A percentile compares a stretch with the other conserved stretches of the same genome.
Evolutionary conservation across 1,139 yeast genomes (phyloP).

Genomic region (Candida sp.): DNA sequence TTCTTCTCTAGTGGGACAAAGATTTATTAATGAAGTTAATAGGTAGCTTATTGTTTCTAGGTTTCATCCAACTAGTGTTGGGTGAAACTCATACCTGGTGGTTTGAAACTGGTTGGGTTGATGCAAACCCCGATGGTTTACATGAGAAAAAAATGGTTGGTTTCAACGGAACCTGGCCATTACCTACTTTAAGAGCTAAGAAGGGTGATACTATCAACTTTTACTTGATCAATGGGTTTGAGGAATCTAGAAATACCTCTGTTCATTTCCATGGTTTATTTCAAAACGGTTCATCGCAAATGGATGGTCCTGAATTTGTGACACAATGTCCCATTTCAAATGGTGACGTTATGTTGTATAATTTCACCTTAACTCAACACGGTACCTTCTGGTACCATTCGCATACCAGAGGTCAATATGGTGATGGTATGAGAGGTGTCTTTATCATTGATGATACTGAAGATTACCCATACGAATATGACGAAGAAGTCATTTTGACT

Average conservation of each 20-base stretch:
- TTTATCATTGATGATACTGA: constrained; percentile 63
- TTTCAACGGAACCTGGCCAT: constrained; percentile 70
- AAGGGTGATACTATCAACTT: constrained; percentile 60
- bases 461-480: constrained; percentile 52
- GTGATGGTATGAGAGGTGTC: constrained; percentile 77
- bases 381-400: constrained; percentile 86
- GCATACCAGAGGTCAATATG: constrained; percentile 73
- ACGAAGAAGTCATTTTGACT: constrained; percentile 56
- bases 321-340: constrained; percentile 79
- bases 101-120: constrained; percentile 53
- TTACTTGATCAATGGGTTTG: constrained; percentile 56
- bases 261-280: constrained; percentile 77
- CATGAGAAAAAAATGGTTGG: constrained; percentile 54
- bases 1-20: background rate
- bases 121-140: constrained; percentile 65
- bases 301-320: constrained; percentile 80
- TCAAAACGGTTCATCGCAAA: constrained; percentile 55
- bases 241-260: constrained; percentile 49
- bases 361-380: constrained; percentile 62
- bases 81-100: constrained; percentile 51
- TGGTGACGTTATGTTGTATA: constrained; percentile 59
- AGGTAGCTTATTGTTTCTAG: constrained; percentile 8
- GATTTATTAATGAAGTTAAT: constrained; percentile 8
- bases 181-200: constrained; percentile 63
- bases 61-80: constrained; percentile 10